Percentiles rank a stretch among this genome's conserved stretches.
These are phyloP conservation scores for Balansia obtecta DNA, from an alignment of 2,329 filamentous ascomycete species.

Conservation along the genomic window DNA sequence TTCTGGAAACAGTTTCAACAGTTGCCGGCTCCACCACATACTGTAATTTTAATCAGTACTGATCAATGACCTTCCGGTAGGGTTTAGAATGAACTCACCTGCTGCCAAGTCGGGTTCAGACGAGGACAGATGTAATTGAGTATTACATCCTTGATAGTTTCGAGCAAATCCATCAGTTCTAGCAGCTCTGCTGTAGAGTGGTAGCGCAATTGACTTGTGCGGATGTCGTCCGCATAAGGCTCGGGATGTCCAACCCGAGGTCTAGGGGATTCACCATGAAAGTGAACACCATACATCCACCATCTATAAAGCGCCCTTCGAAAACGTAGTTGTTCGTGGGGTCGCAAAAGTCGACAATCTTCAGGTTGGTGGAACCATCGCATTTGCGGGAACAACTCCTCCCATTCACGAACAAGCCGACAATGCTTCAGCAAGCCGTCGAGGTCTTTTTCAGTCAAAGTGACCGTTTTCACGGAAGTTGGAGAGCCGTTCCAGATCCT, in stretches of 20 bases:
- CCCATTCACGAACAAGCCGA: constrained; percentile 24
- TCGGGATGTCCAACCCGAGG: constrained; percentile 25
- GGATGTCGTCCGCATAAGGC: constrained; percentile 26
- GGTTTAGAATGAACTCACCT: constrained; percentile 16
- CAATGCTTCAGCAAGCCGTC: constrained; percentile 22
- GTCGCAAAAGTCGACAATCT: constrained; percentile 30
- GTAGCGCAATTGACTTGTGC: constrained; percentile 30
- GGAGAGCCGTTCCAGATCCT: not conserved
- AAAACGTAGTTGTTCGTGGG: constrained; percentile 32
- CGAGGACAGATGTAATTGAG: constrained; percentile 34
- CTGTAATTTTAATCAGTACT: constrained; percentile 7
- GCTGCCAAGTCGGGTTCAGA: constrained; percentile 23
- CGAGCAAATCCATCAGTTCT: constrained; percentile 32
- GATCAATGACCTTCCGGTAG: not conserved
- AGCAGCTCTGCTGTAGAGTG: constrained; percentile 31
- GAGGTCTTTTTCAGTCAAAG: constrained; percentile 21
- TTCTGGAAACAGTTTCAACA: constrained; percentile 14
- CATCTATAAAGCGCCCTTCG: constrained; percentile 39
- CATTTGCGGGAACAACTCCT: constrained; percentile 28
- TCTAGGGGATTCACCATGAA: constrained; percentile 31
- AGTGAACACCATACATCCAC: constrained; percentile 42
- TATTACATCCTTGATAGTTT: constrained; percentile 31
- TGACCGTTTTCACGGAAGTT: constrained; percentile 11
- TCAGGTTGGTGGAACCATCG: constrained; percentile 34
- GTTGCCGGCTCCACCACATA: constrained; percentile 11